Base-by-base conservation (phyloP, 805 yeast species). In the Yarrowia divulgata region DNA sequence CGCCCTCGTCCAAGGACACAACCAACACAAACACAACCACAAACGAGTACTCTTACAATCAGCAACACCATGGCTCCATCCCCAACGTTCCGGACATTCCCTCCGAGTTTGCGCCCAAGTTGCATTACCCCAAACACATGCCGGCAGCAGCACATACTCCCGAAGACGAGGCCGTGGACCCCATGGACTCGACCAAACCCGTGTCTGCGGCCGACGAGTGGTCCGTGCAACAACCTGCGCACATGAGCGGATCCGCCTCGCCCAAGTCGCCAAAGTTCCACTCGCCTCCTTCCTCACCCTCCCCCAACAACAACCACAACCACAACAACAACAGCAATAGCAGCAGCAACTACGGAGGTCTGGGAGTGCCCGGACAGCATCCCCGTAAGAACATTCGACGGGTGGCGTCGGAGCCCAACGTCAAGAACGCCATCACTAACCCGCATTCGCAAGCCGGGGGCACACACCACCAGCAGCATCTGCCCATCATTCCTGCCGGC, bases 331-430 rank as follows among this genome's bases (percentile, higher is more conserved):
- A n/a, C n/a, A n/a, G n/a, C n/a, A n/a, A n/a, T n/a, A n/a, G n/a
- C n/a, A 16, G 18, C 18, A 8, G 43, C 18, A 9, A 14, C 62
- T 48, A 48, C 54, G 54, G 54, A 3, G 35, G 35, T 3, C 57
- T 34, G 14, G 55, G 55, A 6, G 55, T 50, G 40, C 57, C 57
- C 13, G 55, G 32, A n/a, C 48, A 43, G 64, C 48, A 58, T 10
- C 66, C 52, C 8, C 49, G 43, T 13, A 60, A 35, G 19, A 68
- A 64, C 49, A 62, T 64, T 16, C 54, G 70, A 2, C 37, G 58
- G 16, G 69, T 48, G 19, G 58, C 69, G 6, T 45, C 52, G 8
- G 69, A 37, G 16, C 70, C 67, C 54, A 49, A 69, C 43, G 69
- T 48, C 39, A 50, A 58, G 8, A 48, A 58, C 16, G 40, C 52